Percentiles rank a stretch among this genome's conserved stretches.
Conservation (phyloP, 1,284 basidiomycete species). For the Irpex sp. region DNA sequence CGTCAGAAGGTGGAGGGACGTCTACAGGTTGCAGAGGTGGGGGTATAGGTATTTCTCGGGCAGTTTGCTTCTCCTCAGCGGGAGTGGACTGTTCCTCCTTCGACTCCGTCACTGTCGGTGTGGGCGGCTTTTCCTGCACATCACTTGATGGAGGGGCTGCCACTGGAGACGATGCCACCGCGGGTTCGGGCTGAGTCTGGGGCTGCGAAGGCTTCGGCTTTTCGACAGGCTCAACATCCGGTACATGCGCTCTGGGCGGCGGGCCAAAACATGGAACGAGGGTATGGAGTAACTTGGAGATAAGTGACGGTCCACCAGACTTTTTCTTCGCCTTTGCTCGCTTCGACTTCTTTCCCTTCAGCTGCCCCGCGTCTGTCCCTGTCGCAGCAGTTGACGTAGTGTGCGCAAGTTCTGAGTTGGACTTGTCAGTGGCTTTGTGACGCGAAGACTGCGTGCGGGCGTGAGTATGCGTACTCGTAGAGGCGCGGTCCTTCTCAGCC, state of each 20-base stretch:
- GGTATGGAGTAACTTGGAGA: slow-evolving; percentile 43
- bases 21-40: slow-evolving; percentile 24
- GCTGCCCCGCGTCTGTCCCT: slow-evolving; percentile 11
- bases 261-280: slow-evolving; percentile 49
- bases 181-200: not conserved
- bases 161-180: not conserved
- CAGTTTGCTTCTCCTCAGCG: slow-evolving; percentile 11
- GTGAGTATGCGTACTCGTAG: slow-evolving; percentile 36
- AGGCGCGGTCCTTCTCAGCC: slow-evolving; percentile 41
- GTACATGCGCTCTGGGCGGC: slow-evolving; percentile 32
- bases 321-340: slow-evolving; percentile 28
- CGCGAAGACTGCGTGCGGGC: slow-evolving; percentile 28
- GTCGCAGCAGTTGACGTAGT: slow-evolving; percentile 28
- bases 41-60: slow-evolving; percentile 14
- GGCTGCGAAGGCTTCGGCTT: slow-evolving; percentile 6
- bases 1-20: slow-evolving; percentile 21
- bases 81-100: slow-evolving; percentile 14
- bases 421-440: slow-evolving; percentile 31
- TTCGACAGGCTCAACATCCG: slow-evolving; percentile 23
- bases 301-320: slow-evolving; percentile 36
- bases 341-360: slow-evolving; percentile 5
- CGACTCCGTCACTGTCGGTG: slow-evolving; percentile 22
- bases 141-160: slow-evolving; percentile 17
- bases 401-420: slow-evolving; percentile 35
- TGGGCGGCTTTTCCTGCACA: slow-evolving; percentile 29